phyloP scores from a whole-genome alignment of 2,329 filamentous ascomycete genomes.

The Fusarium tupiense region DNA sequence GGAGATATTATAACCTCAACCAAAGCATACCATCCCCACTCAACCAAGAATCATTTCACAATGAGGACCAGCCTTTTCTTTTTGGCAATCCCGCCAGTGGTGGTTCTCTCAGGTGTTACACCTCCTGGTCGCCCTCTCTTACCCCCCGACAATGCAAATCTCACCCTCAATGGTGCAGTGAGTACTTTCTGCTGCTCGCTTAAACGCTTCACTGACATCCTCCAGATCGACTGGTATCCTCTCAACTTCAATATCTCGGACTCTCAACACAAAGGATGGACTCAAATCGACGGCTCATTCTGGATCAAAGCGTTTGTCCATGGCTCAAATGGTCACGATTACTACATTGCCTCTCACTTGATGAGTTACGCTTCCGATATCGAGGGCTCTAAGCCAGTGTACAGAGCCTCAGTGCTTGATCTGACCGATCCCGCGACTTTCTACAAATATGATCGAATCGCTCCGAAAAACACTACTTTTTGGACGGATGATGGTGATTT shows the following conservation, averaged over 20 bases:
- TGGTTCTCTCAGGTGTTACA: accelerated
- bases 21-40: neutral
- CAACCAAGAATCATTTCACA: neutral
- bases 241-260: neutral
- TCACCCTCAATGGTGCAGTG: neutral
- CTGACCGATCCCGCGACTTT: neutral
- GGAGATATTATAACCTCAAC: too few relatives aligned
- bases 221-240: neutral
- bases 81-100: neutral
- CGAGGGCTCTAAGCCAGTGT: neutral
- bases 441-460: neutral
- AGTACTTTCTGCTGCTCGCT: accelerated
- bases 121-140: neutral
- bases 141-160: neutral
- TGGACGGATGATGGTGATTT: neutral
- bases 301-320: neutral
- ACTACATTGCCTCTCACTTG: neutral
- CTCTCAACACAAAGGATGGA: neutral
- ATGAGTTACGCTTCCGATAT: neutral
- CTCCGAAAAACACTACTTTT: neutral
- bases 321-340: neutral
- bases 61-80: too few relatives aligned
- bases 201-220: neutral
- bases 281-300: neutral
- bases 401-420: neutral